Evolutionary conservation across 441 rosid species (phyloP), one percentile per base, ranked within the genome.

Genomic region (Pelargonium cotyledonis): DNA sequence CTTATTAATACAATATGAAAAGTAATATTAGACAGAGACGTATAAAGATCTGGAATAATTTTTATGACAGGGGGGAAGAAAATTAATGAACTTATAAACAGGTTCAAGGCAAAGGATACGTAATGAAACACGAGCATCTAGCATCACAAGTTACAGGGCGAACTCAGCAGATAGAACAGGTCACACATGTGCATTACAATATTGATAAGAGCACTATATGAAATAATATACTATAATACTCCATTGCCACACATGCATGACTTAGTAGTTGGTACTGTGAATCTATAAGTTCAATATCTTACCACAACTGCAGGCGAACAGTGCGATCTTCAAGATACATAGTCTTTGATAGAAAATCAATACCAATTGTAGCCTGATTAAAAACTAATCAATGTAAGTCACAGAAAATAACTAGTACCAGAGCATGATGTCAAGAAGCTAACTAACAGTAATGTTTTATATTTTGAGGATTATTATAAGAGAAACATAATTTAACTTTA

Each of bases 341-440:
- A 46, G 91, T 88, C 53, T 88, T 88, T 4, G 92, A 88, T 70
- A 85, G 76, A 51, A 85, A 85, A 77, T 87, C 89, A 71, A 87
- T 88, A 62, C 88, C 93, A 44, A 86, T 86, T 0, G 90, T 86
- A 62, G 93, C 93, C 89, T 88, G 84, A 18, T 73, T 68, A 63
- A 14, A 67, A 73, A 63, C 63, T 14, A 1, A 63, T 7, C 7
- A 16, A 67, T 5, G 44, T 16, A 43, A 15, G 46, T 60, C 16
- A 55, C 41, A 38, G 26, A 10, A 40, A 64, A 71, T 15, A 65
- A 1, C 57, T 41, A 57, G 44, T 64, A 57, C 14, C 19, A 5
- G 21, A 51, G 19, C 58, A 51, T 51, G 15, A 49, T 14, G 35
- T 31, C 5, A 4, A 41, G 46, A 41, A 41, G 46, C 8, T 41